Base-by-base conservation (phyloP, 805 yeast species). In the Blastobotrys mokoenaii region DNA sequence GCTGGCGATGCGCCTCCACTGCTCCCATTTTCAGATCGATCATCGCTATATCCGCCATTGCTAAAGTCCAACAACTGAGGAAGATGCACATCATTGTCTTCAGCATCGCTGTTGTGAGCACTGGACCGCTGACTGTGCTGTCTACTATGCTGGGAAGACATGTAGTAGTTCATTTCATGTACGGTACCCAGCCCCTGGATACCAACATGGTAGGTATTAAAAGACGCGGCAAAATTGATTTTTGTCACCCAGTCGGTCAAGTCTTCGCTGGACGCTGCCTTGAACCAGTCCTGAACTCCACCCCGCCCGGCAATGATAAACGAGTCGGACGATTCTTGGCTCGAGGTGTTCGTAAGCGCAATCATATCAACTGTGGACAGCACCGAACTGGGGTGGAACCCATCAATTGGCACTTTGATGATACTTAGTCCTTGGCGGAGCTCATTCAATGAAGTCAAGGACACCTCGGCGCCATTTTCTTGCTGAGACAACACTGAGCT, bases 211-310 rank as follows among this genome's bases (percentile, higher is more conserved):
- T 71, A 68, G 1, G 71, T 62, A 32, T 69, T 70, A 45, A 76
- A 58, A 0, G 80, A 68, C 1, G 79, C 69, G 6, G 75, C 64
- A 51, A 67, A 72, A 51, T 79, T 79, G 54, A 79, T 74, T 6
- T 74, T 60, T 30, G 65, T 67, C 34, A 80, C 70, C 89, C 89
- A 82, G 17, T 73, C 72, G n/a, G 62, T 56, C 61, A 73, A 63
- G 35, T 79, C 84, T 17, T 61, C 61, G n/a, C 59, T 57, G 17
- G 64, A 63, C 5, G 57, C 61, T 11, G 79, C 76, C 64, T 73
- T 45, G 65, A 62, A 53, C 62, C 63, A 59, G 47, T 63, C 66
- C 36, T 58, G 61, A n/a, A 57, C 46, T 6, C 59, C 60, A 11
- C 59, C 63, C 11, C 61, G 47, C 14, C 58, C 55, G 2, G 60